phyloP scores from a whole-genome alignment of 345 rosid species.

The Camelina sativa region DNA sequence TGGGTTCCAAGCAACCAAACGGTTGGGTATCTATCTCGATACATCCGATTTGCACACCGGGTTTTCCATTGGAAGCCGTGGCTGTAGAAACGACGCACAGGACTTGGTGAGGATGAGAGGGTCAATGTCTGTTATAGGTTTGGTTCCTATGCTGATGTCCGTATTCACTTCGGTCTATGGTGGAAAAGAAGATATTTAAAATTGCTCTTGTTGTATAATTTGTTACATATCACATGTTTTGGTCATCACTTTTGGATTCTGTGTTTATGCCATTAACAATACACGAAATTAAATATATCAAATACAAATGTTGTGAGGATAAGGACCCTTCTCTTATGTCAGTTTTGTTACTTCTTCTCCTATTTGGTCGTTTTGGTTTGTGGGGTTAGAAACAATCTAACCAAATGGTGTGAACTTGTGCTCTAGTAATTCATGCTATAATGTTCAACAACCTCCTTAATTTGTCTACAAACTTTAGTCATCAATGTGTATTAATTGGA shows the following conservation, averaged over 20 bases:
- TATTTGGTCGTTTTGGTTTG: no score
- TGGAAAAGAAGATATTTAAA: slow-evolving; percentile 13
- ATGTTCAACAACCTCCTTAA: no score
- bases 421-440: no score
- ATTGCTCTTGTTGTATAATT: neutral
- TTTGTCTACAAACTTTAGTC: no score
- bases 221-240: slow-evolving; percentile 20
- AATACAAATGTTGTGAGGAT: neutral
- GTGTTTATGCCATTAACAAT: neutral
- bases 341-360: neutral
- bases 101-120: slow-evolving; percentile 30
- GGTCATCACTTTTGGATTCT: neutral
- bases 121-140: slow-evolving; percentile 19
- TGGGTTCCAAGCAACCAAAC: slow-evolving; percentile 36
- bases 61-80: slow-evolving; percentile 2
- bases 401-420: no score
- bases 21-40: slow-evolving; percentile 36
- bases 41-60: slow-evolving; percentile 35
- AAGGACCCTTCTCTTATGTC: no score
- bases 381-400: no score
- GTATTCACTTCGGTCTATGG: slow-evolving; percentile 20
- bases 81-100: neutral
- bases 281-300: neutral
- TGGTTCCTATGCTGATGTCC: slow-evolving; percentile 24
- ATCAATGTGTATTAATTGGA: no score